Evolutionary conservation across 2,329 filamentous ascomycete genomes (phyloP).

Genomic region (Paecilomyces variotii): DNA sequence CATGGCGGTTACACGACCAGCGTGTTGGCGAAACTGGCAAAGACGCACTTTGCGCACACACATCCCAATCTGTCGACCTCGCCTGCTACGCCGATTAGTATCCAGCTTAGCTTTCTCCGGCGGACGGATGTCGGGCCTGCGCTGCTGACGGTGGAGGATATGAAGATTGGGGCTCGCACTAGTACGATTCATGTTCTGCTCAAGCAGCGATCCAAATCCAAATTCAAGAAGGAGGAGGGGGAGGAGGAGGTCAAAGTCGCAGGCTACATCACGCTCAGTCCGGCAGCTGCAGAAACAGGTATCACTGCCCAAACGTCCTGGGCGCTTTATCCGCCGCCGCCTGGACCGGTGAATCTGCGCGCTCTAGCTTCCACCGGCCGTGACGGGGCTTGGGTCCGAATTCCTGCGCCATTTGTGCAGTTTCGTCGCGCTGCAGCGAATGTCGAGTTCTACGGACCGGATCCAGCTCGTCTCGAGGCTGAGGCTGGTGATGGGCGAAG

Average conservation of each 20-base stretch:
- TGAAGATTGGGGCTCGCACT: conserved; percentile 57
- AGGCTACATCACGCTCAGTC: conserved; percentile 57
- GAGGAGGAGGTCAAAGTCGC: conserved; percentile 48
- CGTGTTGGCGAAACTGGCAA: conserved; percentile 52
- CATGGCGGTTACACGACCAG: conserved; percentile 64
- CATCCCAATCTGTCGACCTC: conserved; percentile 41
- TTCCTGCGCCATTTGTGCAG: neutral
- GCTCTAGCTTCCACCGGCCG: neutral
- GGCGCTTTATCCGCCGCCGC: conserved; percentile 39
- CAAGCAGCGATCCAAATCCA: conserved; percentile 21
- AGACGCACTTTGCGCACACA: conserved; percentile 53
- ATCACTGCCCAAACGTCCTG: conserved; percentile 50
- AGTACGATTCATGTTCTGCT: conserved; percentile 57
- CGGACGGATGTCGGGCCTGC: conserved; percentile 53
- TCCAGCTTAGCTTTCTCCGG: conserved; percentile 59
- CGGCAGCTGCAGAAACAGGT: conserved; percentile 53
- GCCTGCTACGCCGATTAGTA: conserved; percentile 51
- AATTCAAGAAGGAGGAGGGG: conserved; percentile 12
- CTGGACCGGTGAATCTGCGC: conserved; percentile 18
- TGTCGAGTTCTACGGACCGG: neutral
- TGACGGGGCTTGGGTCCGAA: neutral
- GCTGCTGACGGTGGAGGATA: conserved; percentile 51
- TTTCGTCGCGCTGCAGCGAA: neutral
- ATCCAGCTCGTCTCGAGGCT: conserved; percentile 24
- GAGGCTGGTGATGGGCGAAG: conserved; percentile 15